Evolutionary conservation across 176 grass and related monocot genomes (phyloP).

Genomic region (Eleusine indica): DNA sequence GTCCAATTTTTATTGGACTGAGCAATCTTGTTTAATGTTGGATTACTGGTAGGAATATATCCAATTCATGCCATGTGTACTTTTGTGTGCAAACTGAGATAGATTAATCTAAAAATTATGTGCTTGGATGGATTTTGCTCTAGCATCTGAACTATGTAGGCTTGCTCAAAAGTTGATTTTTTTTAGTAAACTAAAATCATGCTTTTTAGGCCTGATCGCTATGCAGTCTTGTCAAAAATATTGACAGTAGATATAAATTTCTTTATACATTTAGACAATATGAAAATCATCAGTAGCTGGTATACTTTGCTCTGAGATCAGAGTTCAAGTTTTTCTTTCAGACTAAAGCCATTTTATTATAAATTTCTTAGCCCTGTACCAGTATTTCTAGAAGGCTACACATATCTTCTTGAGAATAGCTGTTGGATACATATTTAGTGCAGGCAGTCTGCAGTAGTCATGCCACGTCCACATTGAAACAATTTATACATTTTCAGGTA

Average conservation of each 20-base stretch:
- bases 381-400: neutral
- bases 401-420: neutral
- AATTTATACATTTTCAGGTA: neutral
- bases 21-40: slow-evolving; percentile 1
- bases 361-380: neutral
- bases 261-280: neutral
- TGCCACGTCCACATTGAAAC: neutral
- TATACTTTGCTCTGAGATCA: neutral
- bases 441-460: neutral
- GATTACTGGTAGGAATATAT: neutral
- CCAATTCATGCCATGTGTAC: neutral
- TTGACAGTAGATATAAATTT: too few species aligned
- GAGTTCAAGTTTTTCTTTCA: slow-evolving; percentile 18
- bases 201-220: neutral
- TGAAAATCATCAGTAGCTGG: neutral
- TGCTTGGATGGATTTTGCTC: slow-evolving; percentile 9
- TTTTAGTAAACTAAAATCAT: slow-evolving; percentile 6
- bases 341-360: neutral
- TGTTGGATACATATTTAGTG: neutral
- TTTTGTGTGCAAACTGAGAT: slow-evolving; percentile 14
- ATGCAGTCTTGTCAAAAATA: neutral
- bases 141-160: neutral
- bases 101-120: neutral
- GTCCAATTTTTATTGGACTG: slow-evolving; percentile 4
- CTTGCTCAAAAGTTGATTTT: neutral